phyloP scores from a whole-genome alignment of 345 rosid species.

The Litchi chinensis region DNA sequence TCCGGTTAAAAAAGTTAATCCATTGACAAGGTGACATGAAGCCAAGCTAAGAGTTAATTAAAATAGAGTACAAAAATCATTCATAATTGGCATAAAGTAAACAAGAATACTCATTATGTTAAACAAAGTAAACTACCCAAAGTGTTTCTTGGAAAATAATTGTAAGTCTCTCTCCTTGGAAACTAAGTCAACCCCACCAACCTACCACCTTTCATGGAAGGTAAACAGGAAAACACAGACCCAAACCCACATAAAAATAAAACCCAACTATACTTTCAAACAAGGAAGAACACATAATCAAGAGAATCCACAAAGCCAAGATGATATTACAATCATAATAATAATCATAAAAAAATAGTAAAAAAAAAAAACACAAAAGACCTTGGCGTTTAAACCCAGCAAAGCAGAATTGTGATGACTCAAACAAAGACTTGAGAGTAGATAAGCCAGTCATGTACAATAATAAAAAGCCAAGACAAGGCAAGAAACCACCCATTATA shows the following conservation, averaged over 20 bases:
- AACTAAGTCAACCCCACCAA: slow-evolving; percentile 82
- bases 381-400: slow-evolving; percentile 29
- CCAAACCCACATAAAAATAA: neutral
- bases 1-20: slow-evolving; percentile 15
- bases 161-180: slow-evolving; percentile 21
- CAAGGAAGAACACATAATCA: slow-evolving; percentile 15
- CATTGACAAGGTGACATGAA: slow-evolving; percentile 27
- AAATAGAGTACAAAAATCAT: slow-evolving; percentile 13
- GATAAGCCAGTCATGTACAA: neutral
- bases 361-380: neutral
- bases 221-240: slow-evolving; percentile 19
- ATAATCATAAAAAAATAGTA: neutral
- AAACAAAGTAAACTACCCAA: slow-evolving; percentile 30
- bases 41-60: neutral
- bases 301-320: slow-evolving; percentile 37
- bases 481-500: slow-evolving; percentile 34
- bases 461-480: slow-evolving; percentile 19
- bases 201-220: slow-evolving; percentile 76
- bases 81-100: slow-evolving; percentile 22
- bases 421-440: slow-evolving; percentile 6
- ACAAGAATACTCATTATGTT: slow-evolving; percentile 15
- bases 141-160: slow-evolving; percentile 23
- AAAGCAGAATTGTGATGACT: slow-evolving; percentile 33
- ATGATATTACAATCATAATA: slow-evolving; percentile 11
- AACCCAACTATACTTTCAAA: neutral